Evolutionary conservation across 257 asterid genomes (phyloP).

Genomic region (Sherardia arvensis): DNA sequence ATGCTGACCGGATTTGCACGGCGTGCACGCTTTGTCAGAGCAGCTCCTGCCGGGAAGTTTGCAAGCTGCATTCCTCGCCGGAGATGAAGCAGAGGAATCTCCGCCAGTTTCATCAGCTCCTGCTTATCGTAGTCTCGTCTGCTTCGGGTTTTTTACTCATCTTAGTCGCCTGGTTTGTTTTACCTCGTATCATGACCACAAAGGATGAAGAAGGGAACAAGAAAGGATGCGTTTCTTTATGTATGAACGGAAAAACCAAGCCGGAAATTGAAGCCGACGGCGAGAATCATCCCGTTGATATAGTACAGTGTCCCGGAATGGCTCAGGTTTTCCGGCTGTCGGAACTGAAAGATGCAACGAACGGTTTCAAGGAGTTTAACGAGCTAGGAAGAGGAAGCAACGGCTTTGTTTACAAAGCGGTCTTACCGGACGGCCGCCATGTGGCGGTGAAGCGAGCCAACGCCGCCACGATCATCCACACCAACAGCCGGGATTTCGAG

Average conservation of each 20-base stretch:
- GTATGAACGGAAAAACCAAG: constrained; percentile 28
- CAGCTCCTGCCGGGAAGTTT: constrained; percentile 63
- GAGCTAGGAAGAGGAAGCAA: constrained; percentile 93
- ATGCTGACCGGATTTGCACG: constrained; percentile 84
- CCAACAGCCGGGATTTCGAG: constrained; percentile 73
- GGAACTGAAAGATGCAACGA: constrained; percentile 81
- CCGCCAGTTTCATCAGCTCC: constrained; percentile 31
- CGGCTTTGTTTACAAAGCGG: constrained; percentile 85
- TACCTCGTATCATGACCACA: constrained; percentile 29
- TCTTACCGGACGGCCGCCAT: constrained; percentile 73
- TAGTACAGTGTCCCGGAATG: constrained; percentile 53
- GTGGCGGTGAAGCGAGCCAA: constrained; percentile 94
- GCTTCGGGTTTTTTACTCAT: constrained; percentile 45
- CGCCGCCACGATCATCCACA: constrained; percentile 91
- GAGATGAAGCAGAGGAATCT: constrained; percentile 26
- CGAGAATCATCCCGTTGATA: constrained; percentile 34
- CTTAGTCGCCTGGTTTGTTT: constrained; percentile 45
- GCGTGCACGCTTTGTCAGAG: constrained; percentile 89
- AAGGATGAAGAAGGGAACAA: constrained; percentile 29
- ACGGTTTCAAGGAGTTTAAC: constrained; percentile 90
- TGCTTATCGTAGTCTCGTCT: constrained; percentile 46
- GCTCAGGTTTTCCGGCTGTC: constrained; percentile 91
- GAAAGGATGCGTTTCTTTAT: constrained; percentile 22
- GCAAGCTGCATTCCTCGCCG: constrained; percentile 36
- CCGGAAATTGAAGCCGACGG: constrained; percentile 22